Evolutionary conservation across 192 early-diverging fungal species (phyloP).

Genomic region (Radiomyces spectabilis): DNA sequence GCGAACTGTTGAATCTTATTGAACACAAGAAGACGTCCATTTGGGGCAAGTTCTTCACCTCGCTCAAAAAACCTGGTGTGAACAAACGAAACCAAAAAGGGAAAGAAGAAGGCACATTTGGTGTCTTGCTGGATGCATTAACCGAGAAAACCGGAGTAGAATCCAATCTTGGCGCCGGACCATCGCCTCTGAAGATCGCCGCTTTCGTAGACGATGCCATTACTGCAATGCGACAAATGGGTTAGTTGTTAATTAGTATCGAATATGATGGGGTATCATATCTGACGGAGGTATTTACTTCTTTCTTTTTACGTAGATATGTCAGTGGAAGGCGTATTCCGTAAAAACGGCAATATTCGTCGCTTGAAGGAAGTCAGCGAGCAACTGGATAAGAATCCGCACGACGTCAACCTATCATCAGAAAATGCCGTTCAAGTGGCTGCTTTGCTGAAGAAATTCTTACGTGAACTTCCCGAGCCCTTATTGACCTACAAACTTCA

Average conservation of each 20-base stretch:
- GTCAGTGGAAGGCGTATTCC: conserved; percentile 89
- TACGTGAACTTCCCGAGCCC: conserved; percentile 94
- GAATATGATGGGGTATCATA: neutral
- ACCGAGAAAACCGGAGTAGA: conserved; percentile 81
- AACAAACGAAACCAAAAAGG: conserved; percentile 26
- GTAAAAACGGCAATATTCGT: conserved; percentile 97
- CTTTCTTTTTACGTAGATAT: conserved; percentile 42
- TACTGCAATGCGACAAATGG: conserved; percentile 64
- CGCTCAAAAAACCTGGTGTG: conserved; percentile 49
- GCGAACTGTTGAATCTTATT: conserved; percentile 74
- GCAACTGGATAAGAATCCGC: conserved; percentile 76
- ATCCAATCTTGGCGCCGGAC: conserved; percentile 60
- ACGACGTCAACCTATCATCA: conserved; percentile 55
- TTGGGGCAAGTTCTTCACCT: conserved; percentile 65
- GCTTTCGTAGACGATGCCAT: conserved; percentile 81
- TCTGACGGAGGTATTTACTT: conserved; percentile 6
- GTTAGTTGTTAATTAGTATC: conserved; percentile 26
- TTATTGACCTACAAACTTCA: conserved; percentile 86
- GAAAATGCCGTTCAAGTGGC: conserved; percentile 88
- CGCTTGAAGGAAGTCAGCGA: conserved; percentile 82
- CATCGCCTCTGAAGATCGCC: conserved; percentile 69
- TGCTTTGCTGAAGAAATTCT: conserved; percentile 92
- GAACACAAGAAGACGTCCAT: conserved; percentile 62
- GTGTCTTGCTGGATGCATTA: conserved; percentile 77
- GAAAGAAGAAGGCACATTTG: conserved; percentile 82